Percentiles rank a stretch among this genome's conserved stretches.
Conservation (phyloP, 352 stramenopile species). For the Pythium volutum region DNA sequence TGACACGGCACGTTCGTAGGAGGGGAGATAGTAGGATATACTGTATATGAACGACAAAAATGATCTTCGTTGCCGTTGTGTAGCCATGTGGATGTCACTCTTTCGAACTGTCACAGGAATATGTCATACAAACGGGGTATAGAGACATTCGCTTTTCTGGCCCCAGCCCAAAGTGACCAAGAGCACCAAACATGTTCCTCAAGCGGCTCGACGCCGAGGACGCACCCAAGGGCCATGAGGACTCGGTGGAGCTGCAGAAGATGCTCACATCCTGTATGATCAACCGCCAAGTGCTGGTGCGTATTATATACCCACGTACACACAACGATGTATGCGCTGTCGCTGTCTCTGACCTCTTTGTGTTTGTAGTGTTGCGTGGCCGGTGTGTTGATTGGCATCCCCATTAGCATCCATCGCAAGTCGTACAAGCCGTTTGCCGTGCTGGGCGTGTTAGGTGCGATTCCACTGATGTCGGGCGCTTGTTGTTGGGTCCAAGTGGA, state of each 20-base stretch:
- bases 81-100: conserved; percentile 6
- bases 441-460: conserved; percentile 66
- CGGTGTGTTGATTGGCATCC: conserved; percentile 77
- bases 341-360: neutral
- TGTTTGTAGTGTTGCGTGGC: conserved; percentile 59
- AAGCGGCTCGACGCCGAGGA: conserved; percentile 43
- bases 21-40: too few species aligned
- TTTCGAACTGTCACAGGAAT: neutral
- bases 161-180: neutral
- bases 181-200: conserved; percentile 43
- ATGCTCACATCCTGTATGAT: conserved; percentile 87
- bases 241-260: conserved; percentile 69
- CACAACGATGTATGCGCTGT: neutral
- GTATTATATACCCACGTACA: too few species aligned
- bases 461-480: neutral
- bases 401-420: conserved; percentile 79
- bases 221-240: conserved; percentile 57
- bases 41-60: neutral
- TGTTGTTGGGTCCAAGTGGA: neutral
- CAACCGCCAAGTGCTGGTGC: conserved; percentile 76
- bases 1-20: neutral
- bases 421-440: conserved; percentile 79
- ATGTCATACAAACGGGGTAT: neutral
- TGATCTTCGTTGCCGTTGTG: neutral
- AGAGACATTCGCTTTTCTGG: conserved; percentile 2